Evolutionary conservation across 345 rosid species (phyloP), one percentile per base, ranked within the genome.

Genomic region (Kandelia obovata): DNA sequence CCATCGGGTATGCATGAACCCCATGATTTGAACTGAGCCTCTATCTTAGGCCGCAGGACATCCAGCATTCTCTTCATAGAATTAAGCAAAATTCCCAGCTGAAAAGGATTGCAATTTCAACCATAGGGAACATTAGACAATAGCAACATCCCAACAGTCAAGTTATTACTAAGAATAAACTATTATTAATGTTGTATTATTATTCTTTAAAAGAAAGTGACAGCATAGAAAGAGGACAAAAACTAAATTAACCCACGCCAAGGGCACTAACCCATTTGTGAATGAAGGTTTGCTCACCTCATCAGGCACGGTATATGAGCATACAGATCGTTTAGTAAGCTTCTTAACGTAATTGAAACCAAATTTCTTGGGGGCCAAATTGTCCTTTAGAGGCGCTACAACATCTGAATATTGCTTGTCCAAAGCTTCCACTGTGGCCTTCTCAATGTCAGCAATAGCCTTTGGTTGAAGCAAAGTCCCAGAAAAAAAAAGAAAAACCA

Each of bases 31-130:
- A 95, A 92, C 66, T 82, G 87, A 65, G 74, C 67, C 78, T 95
- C 99, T 75, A 92, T 83, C 71, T 81, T 90, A 25, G 99, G 96
- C 16, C 91, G 88, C 65, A 87, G 73, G 62, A 84, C 73, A 80
- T 95, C 99, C 64, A 95, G 86, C 98, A 95, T 92, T 78, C 99
- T 87, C 78, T 90, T 95, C 96, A 95, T 78, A 37, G 99, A 90
- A 83, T 95, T 95, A 74, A 92, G 75, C 65, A 95, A 72, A 81
- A 92, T 84, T 43, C 98, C 99, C 65, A 90, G 86, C 96, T 95
- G 85, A 76, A 77, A 59, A 52, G 32, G 47, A 76, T 32, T 53
- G 52, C 19, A 62, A 71, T 47, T 37, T 55, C 35, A 49, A 75
- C 59, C 66, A 66, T 66, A 61, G 66, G 70, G 46, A 67, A 73